Evolutionary conservation across 169 alveolate genomes (phyloP).

Genomic region (Cryptosporidium sp.): DNA sequence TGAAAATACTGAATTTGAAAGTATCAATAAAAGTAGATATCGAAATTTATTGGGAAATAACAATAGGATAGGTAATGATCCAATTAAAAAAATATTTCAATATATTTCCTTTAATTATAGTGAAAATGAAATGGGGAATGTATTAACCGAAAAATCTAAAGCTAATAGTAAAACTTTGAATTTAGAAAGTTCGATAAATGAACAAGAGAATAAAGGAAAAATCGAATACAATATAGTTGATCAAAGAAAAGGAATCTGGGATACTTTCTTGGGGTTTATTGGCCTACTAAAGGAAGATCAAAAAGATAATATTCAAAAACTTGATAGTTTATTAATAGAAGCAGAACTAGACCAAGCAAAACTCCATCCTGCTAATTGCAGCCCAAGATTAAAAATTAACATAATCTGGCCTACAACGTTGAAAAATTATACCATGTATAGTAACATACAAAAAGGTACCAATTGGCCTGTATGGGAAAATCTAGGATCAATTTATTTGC

Average conservation of each 20-base stretch:
- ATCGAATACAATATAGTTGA: not conserved
- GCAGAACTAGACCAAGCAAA: slow-evolving; percentile 52
- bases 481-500: slow-evolving; percentile 83
- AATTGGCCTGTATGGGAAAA: slow-evolving; percentile 84
- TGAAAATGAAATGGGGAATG: not conserved
- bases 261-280: slow-evolving; percentile 13
- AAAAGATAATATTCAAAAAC: slow-evolving; percentile 1
- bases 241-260: slow-evolving; percentile 41
- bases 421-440: slow-evolving; percentile 37
- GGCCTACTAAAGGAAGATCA: slow-evolving; percentile 17
- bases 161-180: not conserved
- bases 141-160: not conserved
- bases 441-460: slow-evolving; percentile 43
- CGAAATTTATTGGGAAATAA: slow-evolving; percentile 11
- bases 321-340: slow-evolving; percentile 51
- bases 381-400: slow-evolving; percentile 49
- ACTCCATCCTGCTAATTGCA: slow-evolving; percentile 61
- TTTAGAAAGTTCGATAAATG: not conserved
- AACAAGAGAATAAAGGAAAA: not conserved
- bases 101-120: slow-evolving; percentile 8
- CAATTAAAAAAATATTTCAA: slow-evolving; percentile 4
- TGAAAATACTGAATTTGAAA: not conserved
- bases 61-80: not conserved
- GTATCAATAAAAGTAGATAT: not conserved
- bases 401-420: slow-evolving; percentile 39